phyloP scores from a whole-genome alignment of 2,329 filamentous ascomycete species.

The Paecilomyces niveus region DNA sequence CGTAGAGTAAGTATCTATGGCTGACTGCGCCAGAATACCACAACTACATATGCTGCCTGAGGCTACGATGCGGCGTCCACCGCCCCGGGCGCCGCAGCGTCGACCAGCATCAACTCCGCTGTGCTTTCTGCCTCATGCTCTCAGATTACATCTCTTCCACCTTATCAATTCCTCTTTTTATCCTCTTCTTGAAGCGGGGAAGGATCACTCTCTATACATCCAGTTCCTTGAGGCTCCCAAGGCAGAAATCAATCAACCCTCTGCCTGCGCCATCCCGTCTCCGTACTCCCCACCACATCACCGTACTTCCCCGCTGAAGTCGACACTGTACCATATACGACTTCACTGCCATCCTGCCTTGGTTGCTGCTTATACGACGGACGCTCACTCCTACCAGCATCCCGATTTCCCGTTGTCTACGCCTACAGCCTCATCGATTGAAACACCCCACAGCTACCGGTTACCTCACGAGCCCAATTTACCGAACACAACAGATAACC shows the following conservation, averaged over 20 bases:
- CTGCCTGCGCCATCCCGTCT: neutral
- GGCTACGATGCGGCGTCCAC: neutral
- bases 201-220: neutral
- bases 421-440: neutral
- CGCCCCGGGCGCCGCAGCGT: neutral
- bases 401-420: neutral
- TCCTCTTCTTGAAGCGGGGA: neutral
- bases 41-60: neutral
- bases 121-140: neutral
- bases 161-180: neutral
- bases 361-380: neutral
- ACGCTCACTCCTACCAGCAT: neutral
- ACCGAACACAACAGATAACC: neutral
- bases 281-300: slow-evolving; percentile 3
- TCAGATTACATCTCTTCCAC: neutral
- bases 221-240: neutral
- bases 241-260: neutral
- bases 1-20: neutral
- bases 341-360: neutral
- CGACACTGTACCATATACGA: neutral
- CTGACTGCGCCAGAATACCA: too few species aligned
- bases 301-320: slow-evolving; percentile 2
- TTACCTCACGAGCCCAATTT: neutral
- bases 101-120: neutral
- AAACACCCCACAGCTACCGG: neutral